phyloP scores from a whole-genome alignment of 192 early-diverging fungal genomes.

The Spinellus fusiger region DNA sequence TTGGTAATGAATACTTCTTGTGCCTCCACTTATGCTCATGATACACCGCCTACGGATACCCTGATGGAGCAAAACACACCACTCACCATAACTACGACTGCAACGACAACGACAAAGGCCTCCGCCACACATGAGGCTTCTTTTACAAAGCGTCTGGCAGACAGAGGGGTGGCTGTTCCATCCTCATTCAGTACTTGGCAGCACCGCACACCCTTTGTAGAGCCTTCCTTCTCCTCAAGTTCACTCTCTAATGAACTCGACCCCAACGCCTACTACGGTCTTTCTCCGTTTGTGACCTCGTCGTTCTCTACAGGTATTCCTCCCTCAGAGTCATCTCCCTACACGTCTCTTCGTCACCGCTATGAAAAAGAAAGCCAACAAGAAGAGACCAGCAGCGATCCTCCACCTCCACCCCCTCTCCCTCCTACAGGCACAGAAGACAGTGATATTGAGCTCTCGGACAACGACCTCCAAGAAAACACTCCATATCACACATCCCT shows the following conservation, averaged over 20 bases:
- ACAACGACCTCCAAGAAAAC: slow-evolving; percentile 10
- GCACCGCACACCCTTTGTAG: neutral
- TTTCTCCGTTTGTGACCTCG: slow-evolving; percentile 23
- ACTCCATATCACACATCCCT: neutral
- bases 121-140: too few species aligned
- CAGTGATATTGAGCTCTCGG: slow-evolving; percentile 32
- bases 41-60: too few species aligned
- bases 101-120: too few species aligned
- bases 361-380: slow-evolving; percentile 21
- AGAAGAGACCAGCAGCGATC: neutral
- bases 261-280: slow-evolving; percentile 17
- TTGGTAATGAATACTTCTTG: too few species aligned
- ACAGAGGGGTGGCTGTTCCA: slow-evolving; percentile 27
- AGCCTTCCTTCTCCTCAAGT: slow-evolving; percentile 3
- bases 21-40: too few species aligned
- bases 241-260: slow-evolving; percentile 20
- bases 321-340: slow-evolving; percentile 1
- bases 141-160: slow-evolving; percentile 21
- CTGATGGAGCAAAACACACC: too few species aligned
- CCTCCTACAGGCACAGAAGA: slow-evolving; percentile 9
- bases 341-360: slow-evolving; percentile 19
- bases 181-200: slow-evolving; percentile 21
- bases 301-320: slow-evolving; percentile 13
- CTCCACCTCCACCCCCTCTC: neutral
- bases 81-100: too few species aligned